Base-by-base conservation (phyloP, 768 basidiomycete genomes). In the Tubosaeta sp. region DNA sequence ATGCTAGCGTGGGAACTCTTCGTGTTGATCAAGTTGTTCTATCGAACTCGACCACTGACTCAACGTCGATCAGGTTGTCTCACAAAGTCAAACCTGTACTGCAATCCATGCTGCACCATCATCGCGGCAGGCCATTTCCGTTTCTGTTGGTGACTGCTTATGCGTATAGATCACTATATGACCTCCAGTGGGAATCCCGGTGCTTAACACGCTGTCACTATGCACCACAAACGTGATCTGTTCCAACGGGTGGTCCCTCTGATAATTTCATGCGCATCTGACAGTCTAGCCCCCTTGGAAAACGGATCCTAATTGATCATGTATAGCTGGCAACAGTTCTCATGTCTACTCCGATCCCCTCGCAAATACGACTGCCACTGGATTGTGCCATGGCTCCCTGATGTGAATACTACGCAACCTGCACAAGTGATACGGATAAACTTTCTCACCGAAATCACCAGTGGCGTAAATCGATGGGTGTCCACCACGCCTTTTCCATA, bases 1-100 rank as follows among this genome's bases (percentile, higher is more conserved):
- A 76, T 81, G 56, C 56, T 55, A 2, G 6, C 29, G 50, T 50
- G 50, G 43, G 50, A 50, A 50, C 22, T 22, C 22, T 22, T 22
- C 2, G 22, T 22, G 22, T 22, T 22, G 22, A 22, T 22, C 22
- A 22, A 3, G n/a, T n/a, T n/a, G n/a, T n/a, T n/a, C 14, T 34
- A 0, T 16, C 34, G 14, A n/a, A 35, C n/a, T 37, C 35, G 35
- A 37, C 12, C 29, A 6, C 29, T 4, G n/a, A 14, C 35, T n/a
- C 35, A 8, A 22, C 22, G 22, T 22, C 22, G 22, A 22, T 22
- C 22, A 22, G 34, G 34, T 35, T n/a, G 35, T 37, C n/a, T n/a
- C n/a, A 17, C n/a, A 37, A 17, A 17, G 35, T 8, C 16, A 17
- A 37, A 37, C 35, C n/a, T 37, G n/a, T 37, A 17, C 16, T n/a